Conservation (phyloP, 176 grass and related monocot species). For the Carex pumila region DNA sequence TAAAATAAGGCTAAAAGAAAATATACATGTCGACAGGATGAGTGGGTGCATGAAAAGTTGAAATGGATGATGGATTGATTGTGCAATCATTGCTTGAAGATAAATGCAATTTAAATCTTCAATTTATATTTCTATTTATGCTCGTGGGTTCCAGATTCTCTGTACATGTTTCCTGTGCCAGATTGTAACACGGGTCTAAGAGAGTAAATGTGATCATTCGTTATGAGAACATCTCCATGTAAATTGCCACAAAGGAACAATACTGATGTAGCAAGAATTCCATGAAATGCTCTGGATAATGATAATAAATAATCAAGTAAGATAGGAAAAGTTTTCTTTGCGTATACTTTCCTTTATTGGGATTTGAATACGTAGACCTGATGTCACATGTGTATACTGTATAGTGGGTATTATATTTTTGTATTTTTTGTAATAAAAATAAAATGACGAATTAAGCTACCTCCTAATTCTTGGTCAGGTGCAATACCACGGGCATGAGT, state of each 20-base stretch:
- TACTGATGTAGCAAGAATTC: too few species aligned
- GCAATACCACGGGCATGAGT: too few species aligned
- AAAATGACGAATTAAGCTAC: background rate
- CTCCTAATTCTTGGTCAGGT: too few species aligned
- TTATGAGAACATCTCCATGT: background rate
- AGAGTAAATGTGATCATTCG: background rate
- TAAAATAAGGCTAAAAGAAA: background rate
- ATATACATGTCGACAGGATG: background rate
- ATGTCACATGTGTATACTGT: background rate
- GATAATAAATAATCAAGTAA: too few species aligned
- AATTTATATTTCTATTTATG: background rate
- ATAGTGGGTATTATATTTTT: background rate
- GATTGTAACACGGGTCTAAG: background rate
- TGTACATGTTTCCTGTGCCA: background rate
- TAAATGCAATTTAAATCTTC: background rate
- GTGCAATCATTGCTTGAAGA: background rate
- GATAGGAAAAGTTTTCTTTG: background rate
- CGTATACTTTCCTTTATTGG: conserved; percentile 3
- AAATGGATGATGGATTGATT: background rate
- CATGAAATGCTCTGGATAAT: background rate
- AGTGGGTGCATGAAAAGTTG: background rate
- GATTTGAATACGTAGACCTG: conserved; percentile 6
- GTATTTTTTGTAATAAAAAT: background rate
- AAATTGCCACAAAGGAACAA: background rate
- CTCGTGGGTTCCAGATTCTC: background rate